Percentiles rank a stretch among this genome's conserved stretches.
These are phyloP conservation scores for Apophysomyces trapeziformis DNA, from an alignment of 371 early-diverging fungal genomes.

Conservation along the genomic window DNA sequence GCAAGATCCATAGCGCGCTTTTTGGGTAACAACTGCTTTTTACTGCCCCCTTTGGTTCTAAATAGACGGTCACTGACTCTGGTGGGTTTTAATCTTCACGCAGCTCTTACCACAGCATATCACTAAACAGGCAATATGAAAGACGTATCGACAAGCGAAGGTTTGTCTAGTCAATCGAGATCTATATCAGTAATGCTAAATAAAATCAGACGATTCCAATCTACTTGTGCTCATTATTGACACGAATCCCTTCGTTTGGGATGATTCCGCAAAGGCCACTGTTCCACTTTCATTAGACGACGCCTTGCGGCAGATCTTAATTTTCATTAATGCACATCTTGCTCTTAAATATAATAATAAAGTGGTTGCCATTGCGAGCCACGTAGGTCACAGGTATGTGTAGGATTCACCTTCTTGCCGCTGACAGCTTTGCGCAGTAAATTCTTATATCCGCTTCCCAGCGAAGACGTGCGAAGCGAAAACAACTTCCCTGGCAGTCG, in stretches of 20 bases:
- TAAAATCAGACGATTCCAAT: slow-evolving; percentile 66
- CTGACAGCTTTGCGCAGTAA: slow-evolving; percentile 38
- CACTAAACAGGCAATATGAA: slow-evolving; percentile 33
- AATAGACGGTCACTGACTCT: no score
- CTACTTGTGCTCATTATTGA: slow-evolving; percentile 78
- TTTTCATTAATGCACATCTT: slow-evolving; percentile 89
- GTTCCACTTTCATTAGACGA: slow-evolving; percentile 64
- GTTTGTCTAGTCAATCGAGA: slow-evolving; percentile 13
- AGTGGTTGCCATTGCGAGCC: slow-evolving; percentile 80
- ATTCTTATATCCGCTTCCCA: slow-evolving; percentile 59
- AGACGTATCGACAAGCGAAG: slow-evolving; percentile 37
- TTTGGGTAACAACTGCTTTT: no score
- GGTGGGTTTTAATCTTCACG: no score
- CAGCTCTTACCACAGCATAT: not conserved
- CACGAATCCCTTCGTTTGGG: slow-evolving; percentile 81
- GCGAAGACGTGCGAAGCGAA: slow-evolving; percentile 28
- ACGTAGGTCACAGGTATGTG: slow-evolving; percentile 52
- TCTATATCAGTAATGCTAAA: not conserved
- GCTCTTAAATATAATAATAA: slow-evolving; percentile 84
- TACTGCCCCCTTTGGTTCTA: not conserved
- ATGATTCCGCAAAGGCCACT: slow-evolving; percentile 49
- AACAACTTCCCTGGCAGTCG: slow-evolving; percentile 24
- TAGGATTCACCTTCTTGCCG: not conserved
- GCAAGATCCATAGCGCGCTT: not conserved
- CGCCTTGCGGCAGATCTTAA: slow-evolving; percentile 76